These are phyloP conservation scores for Orbilia javanica DNA, from an alignment of 2,329 filamentous ascomycete genomes.

Conservation along the genomic window DNA sequence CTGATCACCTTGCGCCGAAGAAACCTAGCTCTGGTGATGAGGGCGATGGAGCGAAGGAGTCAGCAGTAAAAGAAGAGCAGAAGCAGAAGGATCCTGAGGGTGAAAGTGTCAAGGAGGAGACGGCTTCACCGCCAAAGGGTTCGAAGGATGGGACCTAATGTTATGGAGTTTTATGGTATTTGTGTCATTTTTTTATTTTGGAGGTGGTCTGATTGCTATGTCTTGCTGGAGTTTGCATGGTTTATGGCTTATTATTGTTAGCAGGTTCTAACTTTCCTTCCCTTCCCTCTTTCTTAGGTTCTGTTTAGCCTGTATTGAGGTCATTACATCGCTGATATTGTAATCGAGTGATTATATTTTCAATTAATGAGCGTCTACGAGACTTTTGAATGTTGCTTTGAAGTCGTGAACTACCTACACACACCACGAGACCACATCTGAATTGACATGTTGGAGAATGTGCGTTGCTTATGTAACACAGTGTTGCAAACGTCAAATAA, in stretches of 20 bases:
- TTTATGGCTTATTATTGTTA: not conserved
- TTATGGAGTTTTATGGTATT: too few relatives aligned
- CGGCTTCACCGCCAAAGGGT: not conserved
- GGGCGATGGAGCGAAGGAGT: not conserved
- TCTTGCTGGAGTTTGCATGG: not conserved
- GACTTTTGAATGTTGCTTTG: too few relatives aligned
- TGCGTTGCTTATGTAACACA: constrained; percentile 3
- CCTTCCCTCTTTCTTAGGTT: too few relatives aligned
- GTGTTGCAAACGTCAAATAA: constrained; percentile 17
- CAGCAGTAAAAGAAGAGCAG: not conserved
- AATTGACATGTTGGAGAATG: not conserved
- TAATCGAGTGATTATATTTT: not conserved
- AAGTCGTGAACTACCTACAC: too few relatives aligned
- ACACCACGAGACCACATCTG: not conserved
- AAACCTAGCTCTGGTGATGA: not conserved
- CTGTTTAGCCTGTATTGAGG: not conserved
- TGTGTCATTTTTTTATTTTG: not conserved
- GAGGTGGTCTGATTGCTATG: not conserved
- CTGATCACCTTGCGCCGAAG: not conserved
- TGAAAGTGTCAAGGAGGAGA: not conserved
- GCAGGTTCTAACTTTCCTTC: not conserved
- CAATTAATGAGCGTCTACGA: too few relatives aligned
- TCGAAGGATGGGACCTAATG: too few relatives aligned
- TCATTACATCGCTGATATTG: not conserved
- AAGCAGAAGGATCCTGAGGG: not conserved